Evolutionary conservation across 305 asterid species (phyloP).

Genomic region (Lippia alba): DNA sequence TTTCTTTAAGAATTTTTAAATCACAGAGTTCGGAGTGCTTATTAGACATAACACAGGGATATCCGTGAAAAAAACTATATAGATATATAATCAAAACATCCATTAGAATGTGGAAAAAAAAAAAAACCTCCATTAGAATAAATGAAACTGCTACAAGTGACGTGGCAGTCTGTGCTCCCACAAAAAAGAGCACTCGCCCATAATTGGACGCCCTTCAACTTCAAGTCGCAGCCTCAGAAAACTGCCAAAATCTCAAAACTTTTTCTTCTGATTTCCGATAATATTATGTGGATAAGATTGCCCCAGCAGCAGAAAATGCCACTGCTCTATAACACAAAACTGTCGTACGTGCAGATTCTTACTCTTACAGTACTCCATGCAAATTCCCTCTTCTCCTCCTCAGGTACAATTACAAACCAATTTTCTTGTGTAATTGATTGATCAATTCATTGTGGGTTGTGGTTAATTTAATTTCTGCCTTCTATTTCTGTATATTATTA

Average conservation of each 20-base stretch:
- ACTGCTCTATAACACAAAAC: slow-evolving; percentile 3
- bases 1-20: too few species aligned
- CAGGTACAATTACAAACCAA: slow-evolving; percentile 7
- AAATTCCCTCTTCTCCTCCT: slow-evolving; percentile 24
- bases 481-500: slow-evolving; percentile 11
- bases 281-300: slow-evolving; percentile 43
- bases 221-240: slow-evolving; percentile 31
- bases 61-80: too few species aligned
- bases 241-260: slow-evolving; percentile 25
- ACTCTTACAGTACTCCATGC: slow-evolving; percentile 25
- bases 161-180: slow-evolving; percentile 40
- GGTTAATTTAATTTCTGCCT: slow-evolving; percentile 10
- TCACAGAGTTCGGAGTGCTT: too few species aligned
- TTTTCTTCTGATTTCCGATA: slow-evolving; percentile 32
- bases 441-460: background rate
- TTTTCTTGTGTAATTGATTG: background rate
- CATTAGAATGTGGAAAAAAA: too few species aligned
- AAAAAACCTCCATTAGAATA: background rate
- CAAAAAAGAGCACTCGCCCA: slow-evolving; percentile 18
- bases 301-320: slow-evolving; percentile 12
- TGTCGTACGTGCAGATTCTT: slow-evolving; percentile 30
- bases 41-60: too few species aligned
- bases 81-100: too few species aligned
- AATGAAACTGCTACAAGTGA: background rate
- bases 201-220: slow-evolving; percentile 22